phyloP scores from a whole-genome alignment of 306 rosid species.

The Prunus dulcis region DNA sequence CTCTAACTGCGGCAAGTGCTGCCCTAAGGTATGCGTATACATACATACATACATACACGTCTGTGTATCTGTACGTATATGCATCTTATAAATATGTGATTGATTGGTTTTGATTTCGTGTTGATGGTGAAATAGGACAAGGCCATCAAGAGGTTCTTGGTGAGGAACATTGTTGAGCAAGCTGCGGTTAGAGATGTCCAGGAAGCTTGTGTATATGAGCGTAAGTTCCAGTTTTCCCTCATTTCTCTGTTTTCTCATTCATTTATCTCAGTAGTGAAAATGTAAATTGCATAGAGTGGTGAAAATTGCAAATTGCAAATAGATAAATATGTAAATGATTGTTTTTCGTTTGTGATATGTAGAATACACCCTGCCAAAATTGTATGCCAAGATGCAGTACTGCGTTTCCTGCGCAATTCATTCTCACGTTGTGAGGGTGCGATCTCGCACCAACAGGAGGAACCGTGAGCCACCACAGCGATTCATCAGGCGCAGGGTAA shows the following conservation, averaged over 20 bases:
- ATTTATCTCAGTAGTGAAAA: background rate
- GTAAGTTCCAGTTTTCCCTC: slow-evolving; percentile 23
- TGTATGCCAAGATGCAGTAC: slow-evolving; percentile 95
- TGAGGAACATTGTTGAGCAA: slow-evolving; percentile 97
- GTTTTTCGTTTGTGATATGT: background rate
- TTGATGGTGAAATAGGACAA: slow-evolving; percentile 52
- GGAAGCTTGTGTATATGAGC: slow-evolving; percentile 92
- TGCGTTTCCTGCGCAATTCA: slow-evolving; percentile 97
- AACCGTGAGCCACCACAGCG: slow-evolving; percentile 90
- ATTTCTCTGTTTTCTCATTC: background rate
- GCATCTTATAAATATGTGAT: background rate
- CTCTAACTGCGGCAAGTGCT: slow-evolving; percentile 95
- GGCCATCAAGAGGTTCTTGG: slow-evolving; percentile 73
- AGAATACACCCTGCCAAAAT: slow-evolving; percentile 91
- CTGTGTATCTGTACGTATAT: background rate
- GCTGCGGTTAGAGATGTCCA: slow-evolving; percentile 98
- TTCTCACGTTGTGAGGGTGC: slow-evolving; percentile 95
- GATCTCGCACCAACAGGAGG: slow-evolving; percentile 81
- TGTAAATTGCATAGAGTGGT: background rate
- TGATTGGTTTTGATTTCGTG: background rate
- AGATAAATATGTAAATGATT: background rate
- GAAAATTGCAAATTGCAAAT: background rate
- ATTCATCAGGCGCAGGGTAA: slow-evolving; percentile 78
- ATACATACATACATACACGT: background rate
- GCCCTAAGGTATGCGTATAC: slow-evolving; percentile 61